Conservation (phyloP, 2,329 filamentous ascomycete genomes). For the Moelleriella libera region DNA sequence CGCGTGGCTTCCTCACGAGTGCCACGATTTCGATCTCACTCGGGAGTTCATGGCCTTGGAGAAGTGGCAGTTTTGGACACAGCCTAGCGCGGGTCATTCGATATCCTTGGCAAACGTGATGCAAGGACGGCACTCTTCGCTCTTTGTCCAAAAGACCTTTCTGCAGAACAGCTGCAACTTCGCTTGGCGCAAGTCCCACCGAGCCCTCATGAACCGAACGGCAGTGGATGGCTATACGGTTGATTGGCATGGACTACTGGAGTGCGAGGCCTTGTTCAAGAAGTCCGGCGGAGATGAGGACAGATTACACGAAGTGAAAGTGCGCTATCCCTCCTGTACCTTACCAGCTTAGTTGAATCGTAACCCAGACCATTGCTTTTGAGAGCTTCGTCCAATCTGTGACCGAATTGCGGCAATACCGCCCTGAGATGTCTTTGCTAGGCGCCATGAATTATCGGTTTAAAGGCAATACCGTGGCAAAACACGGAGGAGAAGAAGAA, state of each 20-base stretch:
- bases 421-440: too few species aligned
- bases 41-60: constrained; percentile 1
- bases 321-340: constrained; percentile 1
- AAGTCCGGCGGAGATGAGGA: neutral
- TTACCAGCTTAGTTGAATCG: too few species aligned
- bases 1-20: constrained; percentile 2
- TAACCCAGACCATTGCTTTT: too few species aligned
- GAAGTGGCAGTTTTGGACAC: neutral
- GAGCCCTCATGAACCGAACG: constrained; percentile 1
- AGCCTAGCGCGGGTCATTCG: neutral
- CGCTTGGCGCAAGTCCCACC: constrained; percentile 3
- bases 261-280: constrained; percentile 2
- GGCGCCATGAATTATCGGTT: too few species aligned
- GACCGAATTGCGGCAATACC: too few species aligned
- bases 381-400: too few species aligned
- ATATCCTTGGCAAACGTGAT: constrained; percentile 2
- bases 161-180: constrained; percentile 2
- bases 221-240: constrained; percentile 1
- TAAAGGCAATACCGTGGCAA: too few species aligned
- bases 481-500: too few species aligned
- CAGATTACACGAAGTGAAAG: neutral
- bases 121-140: constrained; percentile 1
- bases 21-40: constrained; percentile 3
- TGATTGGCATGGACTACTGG: constrained; percentile 1
- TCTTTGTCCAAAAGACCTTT: constrained; percentile 1